Percentiles rank a stretch among this genome's conserved stretches.
These are phyloP conservation scores for Trichoderma virens DNA, from an alignment of 495 filamentous ascomycete genomes.

Conservation along the genomic window DNA sequence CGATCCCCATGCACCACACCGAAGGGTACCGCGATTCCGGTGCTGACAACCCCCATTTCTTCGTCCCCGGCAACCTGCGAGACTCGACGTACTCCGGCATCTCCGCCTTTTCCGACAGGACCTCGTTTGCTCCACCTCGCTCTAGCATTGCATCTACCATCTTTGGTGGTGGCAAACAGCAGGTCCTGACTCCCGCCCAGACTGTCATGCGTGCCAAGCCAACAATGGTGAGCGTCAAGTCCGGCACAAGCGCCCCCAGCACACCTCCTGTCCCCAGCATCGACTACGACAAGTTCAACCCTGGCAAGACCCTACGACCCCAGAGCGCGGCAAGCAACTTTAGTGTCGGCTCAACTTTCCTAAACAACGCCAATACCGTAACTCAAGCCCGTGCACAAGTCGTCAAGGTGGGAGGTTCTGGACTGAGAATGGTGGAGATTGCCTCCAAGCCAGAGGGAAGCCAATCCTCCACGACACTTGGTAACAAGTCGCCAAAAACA, in stretches of 20 bases:
- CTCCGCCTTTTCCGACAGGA: conserved; percentile 56
- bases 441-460: conserved; percentile 10
- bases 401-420: conserved; percentile 40
- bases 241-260: conserved; percentile 36
- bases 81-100: conserved; percentile 73
- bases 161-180: conserved; percentile 62
- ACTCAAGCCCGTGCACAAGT: conserved; percentile 46
- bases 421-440: conserved; percentile 34
- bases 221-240: conserved; percentile 82
- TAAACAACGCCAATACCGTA: conserved; percentile 48
- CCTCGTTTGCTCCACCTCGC: conserved; percentile 57
- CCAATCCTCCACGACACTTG: conserved; percentile 11
- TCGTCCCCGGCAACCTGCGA: conserved; percentile 84
- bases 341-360: conserved; percentile 57
- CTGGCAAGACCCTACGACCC: conserved; percentile 34
- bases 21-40: conserved; percentile 47
- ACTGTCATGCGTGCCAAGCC: conserved; percentile 79
- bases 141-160: conserved; percentile 86
- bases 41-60: conserved; percentile 80
- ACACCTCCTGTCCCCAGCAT: conserved; percentile 49
- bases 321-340: conserved; percentile 43
- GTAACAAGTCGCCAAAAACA: conserved; percentile 21
- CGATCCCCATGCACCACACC: conserved; percentile 66
- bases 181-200: conserved; percentile 66
- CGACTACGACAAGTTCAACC: conserved; percentile 42